Conservation (phyloP, 2,329 filamentous ascomycete species). For the Hypoxylon sp. region DNA sequence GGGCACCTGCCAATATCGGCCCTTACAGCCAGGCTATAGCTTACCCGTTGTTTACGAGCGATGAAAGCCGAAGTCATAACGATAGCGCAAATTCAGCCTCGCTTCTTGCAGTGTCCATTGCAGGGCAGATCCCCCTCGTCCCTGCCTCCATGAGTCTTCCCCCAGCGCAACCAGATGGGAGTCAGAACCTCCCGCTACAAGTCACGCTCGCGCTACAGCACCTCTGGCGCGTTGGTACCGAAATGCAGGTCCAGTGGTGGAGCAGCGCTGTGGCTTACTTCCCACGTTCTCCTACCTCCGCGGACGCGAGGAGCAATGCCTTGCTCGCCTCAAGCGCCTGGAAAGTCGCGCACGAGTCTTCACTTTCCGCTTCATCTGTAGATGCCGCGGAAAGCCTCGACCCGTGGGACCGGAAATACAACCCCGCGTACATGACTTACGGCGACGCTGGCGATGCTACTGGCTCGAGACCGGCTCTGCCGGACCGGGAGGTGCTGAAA, state of each 20-base stretch:
- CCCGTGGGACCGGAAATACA: conserved; percentile 77
- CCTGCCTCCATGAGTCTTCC: conserved; percentile 82
- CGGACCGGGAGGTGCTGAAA: conserved; percentile 66
- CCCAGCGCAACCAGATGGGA: conserved; percentile 51
- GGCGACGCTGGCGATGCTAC: conserved; percentile 48
- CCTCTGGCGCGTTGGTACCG: conserved; percentile 84
- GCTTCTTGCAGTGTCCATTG: conserved; percentile 71
- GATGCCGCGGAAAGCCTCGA: conserved; percentile 71
- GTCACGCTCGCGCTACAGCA: conserved; percentile 86
- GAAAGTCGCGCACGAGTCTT: conserved; percentile 60
- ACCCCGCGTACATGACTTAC: conserved; percentile 64
- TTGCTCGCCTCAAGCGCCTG: conserved; percentile 64
- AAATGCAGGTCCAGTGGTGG: conserved; percentile 82
- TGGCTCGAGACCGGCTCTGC: conserved; percentile 57
- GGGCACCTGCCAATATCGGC: conserved; percentile 97
- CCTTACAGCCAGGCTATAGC: conserved; percentile 93
- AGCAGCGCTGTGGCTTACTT: conserved; percentile 83
- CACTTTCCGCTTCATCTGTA: conserved; percentile 58
- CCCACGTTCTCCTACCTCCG: conserved; percentile 56
- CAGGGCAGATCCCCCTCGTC: conserved; percentile 91
- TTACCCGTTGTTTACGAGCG: conserved; percentile 58
- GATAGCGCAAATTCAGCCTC: conserved; percentile 21
- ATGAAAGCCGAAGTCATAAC: conserved; percentile 45
- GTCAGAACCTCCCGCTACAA: conserved; percentile 66
- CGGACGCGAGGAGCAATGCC: conserved; percentile 55